Conservation (phyloP, 768 basidiomycete species). For the Coprinopsis sp. region DNA sequence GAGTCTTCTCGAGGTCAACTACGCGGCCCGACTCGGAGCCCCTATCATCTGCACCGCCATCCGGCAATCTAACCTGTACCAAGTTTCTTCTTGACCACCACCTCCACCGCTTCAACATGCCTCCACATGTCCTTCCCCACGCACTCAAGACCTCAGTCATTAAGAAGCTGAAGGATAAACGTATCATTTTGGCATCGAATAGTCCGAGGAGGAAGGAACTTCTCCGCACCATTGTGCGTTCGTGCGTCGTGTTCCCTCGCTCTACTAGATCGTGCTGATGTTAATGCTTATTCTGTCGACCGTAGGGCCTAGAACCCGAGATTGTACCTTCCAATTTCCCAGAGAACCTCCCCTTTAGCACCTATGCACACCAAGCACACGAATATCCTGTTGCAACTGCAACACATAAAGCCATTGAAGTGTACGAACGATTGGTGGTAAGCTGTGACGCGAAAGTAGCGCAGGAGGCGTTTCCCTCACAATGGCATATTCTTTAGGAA, state of each 20-base stretch:
- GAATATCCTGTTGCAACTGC: constrained; percentile 38
- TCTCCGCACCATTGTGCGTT: constrained; percentile 67
- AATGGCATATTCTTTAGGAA: constrained; percentile 63
- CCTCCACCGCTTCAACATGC: no score
- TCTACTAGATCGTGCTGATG: constrained; percentile 19
- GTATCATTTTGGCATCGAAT: constrained; percentile 80
- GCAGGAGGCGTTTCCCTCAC: constrained; percentile 59
- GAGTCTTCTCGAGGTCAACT: no score
- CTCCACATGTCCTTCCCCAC: constrained; percentile 53
- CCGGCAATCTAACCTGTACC: no score
- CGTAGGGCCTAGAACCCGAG: constrained; percentile 37
- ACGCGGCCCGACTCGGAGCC: no score
- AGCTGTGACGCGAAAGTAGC: constrained; percentile 4
- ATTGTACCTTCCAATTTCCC: constrained; percentile 54
- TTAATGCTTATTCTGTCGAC: background rate
- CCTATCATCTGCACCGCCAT: no score
- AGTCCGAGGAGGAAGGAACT: constrained; percentile 86
- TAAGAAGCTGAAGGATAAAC: constrained; percentile 65
- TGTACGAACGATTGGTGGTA: constrained; percentile 35
- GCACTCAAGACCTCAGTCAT: constrained; percentile 59
- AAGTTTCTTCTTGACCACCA: no score
- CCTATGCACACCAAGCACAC: constrained; percentile 53
- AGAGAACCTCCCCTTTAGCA: constrained; percentile 65
- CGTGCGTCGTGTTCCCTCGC: background rate
- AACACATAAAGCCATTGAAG: constrained; percentile 32